Conservation (phyloP, 2,329 filamentous ascomycete species). For the Aureobasidium sp. region DNA sequence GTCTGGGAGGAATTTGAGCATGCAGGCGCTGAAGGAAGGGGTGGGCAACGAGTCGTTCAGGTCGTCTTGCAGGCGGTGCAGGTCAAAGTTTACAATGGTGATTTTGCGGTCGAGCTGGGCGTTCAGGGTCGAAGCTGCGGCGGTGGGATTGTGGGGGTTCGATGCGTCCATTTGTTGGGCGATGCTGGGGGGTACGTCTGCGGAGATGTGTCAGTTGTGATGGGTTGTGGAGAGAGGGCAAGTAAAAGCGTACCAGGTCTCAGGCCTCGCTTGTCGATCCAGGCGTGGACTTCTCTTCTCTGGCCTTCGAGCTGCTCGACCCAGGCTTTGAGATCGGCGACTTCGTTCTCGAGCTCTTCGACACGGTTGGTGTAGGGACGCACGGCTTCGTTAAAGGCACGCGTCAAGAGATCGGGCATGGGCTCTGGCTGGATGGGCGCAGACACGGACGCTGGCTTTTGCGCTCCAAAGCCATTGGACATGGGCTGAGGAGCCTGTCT, state of each 20-base stretch:
- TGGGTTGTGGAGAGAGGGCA: neutral
- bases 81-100: constrained; percentile 50
- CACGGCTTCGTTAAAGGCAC: constrained; percentile 47
- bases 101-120: constrained; percentile 51
- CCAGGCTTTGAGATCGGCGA: constrained; percentile 42
- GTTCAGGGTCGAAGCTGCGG: constrained; percentile 44
- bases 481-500: constrained; percentile 8
- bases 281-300: constrained; percentile 44
- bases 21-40: constrained; percentile 45
- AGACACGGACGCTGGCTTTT: neutral
- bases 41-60: constrained; percentile 47
- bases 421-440: constrained; percentile 28
- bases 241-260: constrained; percentile 37
- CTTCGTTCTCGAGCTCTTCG: constrained; percentile 42
- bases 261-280: constrained; percentile 48
- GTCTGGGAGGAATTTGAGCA: constrained; percentile 48
- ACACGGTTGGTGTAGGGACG: constrained; percentile 46
- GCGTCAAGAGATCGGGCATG: constrained; percentile 43
- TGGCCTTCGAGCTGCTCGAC: constrained; percentile 45
- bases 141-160: constrained; percentile 32
- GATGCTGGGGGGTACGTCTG: constrained; percentile 45
- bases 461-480: constrained; percentile 20
- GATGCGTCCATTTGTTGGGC: constrained; percentile 46
- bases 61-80: constrained; percentile 48
- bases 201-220: neutral